Base-by-base conservation (phyloP, 345 rosid genomes). In the Dipteronia dyeriana region DNA sequence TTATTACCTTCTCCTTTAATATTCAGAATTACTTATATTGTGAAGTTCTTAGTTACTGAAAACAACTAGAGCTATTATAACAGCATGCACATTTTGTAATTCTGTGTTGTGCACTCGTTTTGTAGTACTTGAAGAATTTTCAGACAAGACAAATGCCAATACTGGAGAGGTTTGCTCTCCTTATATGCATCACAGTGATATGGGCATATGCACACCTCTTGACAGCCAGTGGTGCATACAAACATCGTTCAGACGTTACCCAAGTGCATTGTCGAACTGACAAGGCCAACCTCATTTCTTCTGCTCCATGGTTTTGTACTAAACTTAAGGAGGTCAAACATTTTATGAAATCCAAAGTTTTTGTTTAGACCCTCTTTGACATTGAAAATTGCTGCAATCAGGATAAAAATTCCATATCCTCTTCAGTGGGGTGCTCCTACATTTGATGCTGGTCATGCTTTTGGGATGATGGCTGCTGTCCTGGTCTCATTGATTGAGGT, bases 351-450 rank as follows among this genome's bases (percentile, higher is more conserved):
- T 34, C 38, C 38, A 34, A 34, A 34, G 31, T 29, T 29, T 29
- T 29, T 26, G 29, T 26, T 26, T 26, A 26, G 34, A 31, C 34
- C 45, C 10, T 41, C 45, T 54, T 74, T 84, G 75, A 78, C 59
- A 2, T 13, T 71, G 43, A 73, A 39, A 25, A 7, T 47, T 78
- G 3, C 63, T 78, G 69, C 56, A 53, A 74, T 65, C 82, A 96
- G 99, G 99, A 89, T 97, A 84, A 94, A 91, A 83, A 88, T 94
- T 56, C 99, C 98, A 38, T 97, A 94, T 84, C 99, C 99, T 86
- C 98, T 94, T 53, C 95, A 97, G 68, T 97, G 99, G 99, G 99
- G 99, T 70, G 99, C 99, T 54, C 99, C 98, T 67, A 94, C 92
- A 67, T 97, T 97, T 79, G 92, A 97, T 89, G 99, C 95, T 66